Evolutionary conservation across 495 filamentous ascomycete species (phyloP).

Genomic region (Delitschia confertaspora): DNA sequence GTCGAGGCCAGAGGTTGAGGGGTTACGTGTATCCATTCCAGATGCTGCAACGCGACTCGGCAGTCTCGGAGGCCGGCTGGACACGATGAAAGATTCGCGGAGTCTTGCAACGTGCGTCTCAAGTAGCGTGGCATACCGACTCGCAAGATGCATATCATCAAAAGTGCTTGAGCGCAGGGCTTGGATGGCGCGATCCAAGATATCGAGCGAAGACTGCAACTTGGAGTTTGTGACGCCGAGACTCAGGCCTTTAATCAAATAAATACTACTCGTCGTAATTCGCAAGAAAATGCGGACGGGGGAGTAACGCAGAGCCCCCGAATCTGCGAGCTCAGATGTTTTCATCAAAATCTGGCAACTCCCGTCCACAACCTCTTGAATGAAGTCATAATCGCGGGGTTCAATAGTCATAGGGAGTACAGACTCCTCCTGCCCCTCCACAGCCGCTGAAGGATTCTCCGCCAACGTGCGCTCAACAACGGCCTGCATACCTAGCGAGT

Average conservation of each 20-base stretch:
- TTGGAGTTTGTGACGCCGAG: conserved; percentile 43
- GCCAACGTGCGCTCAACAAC: conserved; percentile 39
- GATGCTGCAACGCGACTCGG: conserved; percentile 4
- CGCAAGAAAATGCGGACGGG: conserved; percentile 47
- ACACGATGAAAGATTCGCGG: conserved; percentile 25
- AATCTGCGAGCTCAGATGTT: conserved; percentile 33
- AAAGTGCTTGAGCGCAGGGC: conserved; percentile 43
- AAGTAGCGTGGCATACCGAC: conserved; percentile 44
- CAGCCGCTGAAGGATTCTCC: conserved; percentile 19
- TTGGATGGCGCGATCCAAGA: conserved; percentile 42
- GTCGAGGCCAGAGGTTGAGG: conserved; percentile 17
- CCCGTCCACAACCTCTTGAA: conserved; percentile 48
- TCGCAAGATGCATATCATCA: conserved; percentile 47
- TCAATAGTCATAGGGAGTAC: conserved; percentile 26
- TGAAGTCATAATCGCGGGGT: conserved; percentile 45
- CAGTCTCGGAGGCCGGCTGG: conserved; percentile 22
- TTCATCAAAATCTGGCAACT: conserved; percentile 45
- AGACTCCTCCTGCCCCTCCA: conserved; percentile 18
- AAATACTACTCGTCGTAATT: conserved; percentile 45
- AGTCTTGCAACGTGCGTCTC: conserved; percentile 32
- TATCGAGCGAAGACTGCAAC: conserved; percentile 42
- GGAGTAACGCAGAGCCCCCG: conserved; percentile 37
- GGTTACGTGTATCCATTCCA: conserved; percentile 13
- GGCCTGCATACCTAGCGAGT: conserved; percentile 49
- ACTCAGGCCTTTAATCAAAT: conserved; percentile 47